Evolutionary conservation across 441 rosid genomes (phyloP).

Genomic region (Populus trichocarpa): DNA sequence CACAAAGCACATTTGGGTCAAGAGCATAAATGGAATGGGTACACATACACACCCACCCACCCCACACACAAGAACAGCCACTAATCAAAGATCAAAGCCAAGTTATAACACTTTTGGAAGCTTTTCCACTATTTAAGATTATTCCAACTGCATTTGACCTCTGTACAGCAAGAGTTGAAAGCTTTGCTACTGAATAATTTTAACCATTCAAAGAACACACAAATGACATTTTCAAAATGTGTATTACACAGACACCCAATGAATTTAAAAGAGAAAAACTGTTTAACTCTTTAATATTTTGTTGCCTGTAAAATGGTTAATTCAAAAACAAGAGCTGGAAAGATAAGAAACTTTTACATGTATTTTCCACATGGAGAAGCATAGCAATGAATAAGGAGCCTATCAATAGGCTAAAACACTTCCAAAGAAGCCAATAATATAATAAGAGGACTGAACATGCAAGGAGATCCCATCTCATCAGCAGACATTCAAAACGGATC

Average conservation of each 20-base stretch:
- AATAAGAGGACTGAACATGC: neutral
- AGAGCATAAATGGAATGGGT: neutral
- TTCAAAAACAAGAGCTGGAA: neutral
- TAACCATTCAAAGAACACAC: neutral
- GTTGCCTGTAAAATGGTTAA: neutral
- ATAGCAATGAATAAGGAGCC: neutral
- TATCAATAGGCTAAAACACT: neutral
- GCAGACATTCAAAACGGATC: neutral
- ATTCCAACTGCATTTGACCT: neutral
- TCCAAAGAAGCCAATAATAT: too few relatives aligned
- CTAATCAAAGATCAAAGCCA: neutral
- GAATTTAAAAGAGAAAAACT: neutral
- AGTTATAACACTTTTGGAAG: neutral
- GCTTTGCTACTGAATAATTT: neutral
- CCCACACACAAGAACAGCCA: neutral
- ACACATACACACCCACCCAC: too few relatives aligned
- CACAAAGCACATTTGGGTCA: neutral
- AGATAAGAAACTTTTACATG: too few relatives aligned
- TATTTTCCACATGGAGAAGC: neutral
- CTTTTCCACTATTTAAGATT: neutral
- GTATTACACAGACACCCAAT: neutral
- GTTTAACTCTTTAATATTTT: neutral
- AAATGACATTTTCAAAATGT: neutral
- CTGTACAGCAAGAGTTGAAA: too few relatives aligned
- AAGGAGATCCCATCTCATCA: neutral